A percentile compares a stretch with the other conserved stretches of the same genome.
Evolutionary conservation across 257 asterid species (phyloP).

Genomic region (Solanum neorickii): DNA sequence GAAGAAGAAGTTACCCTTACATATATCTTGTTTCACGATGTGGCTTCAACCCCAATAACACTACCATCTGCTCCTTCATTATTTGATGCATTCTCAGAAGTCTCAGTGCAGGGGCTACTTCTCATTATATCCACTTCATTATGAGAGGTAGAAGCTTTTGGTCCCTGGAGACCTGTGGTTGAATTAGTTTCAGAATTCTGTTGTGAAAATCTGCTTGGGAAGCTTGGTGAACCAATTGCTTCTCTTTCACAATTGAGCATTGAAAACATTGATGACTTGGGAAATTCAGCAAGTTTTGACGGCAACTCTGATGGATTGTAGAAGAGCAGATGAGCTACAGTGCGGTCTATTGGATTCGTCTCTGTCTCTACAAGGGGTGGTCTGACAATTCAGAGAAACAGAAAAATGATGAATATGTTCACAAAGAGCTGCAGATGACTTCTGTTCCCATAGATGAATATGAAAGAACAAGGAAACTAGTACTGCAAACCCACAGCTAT

Average conservation of each 20-base stretch:
- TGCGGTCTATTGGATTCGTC: slow-evolving; percentile 81
- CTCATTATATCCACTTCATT: slow-evolving; percentile 17
- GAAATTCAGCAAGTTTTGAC: slow-evolving; percentile 37
- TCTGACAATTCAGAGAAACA: slow-evolving; percentile 32
- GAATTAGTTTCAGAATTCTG: slow-evolving; percentile 23
- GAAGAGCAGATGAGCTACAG: slow-evolving; percentile 82
- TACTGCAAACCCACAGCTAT: background rate
- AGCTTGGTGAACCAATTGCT: slow-evolving; percentile 13
- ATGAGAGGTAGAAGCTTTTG: slow-evolving; percentile 20
- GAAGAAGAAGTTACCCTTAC: slow-evolving; percentile 32
- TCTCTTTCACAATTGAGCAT: slow-evolving; percentile 29
- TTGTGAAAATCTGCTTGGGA: slow-evolving; percentile 9
- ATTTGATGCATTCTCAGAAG: slow-evolving; percentile 24
- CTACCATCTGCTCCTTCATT: slow-evolving; percentile 18
- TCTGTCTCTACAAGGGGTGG: slow-evolving; percentile 51
- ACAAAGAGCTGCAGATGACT: background rate
- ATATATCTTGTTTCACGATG: slow-evolving; percentile 10
- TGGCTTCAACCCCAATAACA: slow-evolving; percentile 15
- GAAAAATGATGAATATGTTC: background rate
- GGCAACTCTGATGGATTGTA: slow-evolving; percentile 43
- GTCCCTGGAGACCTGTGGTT: slow-evolving; percentile 25
- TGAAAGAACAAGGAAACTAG: background rate
- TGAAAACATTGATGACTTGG: slow-evolving; percentile 39
- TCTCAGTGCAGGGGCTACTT: slow-evolving; percentile 11
- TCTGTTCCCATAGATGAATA: background rate